phyloP scores from a whole-genome alignment of 805 yeast genomes.

The Candida koratica region DNA sequence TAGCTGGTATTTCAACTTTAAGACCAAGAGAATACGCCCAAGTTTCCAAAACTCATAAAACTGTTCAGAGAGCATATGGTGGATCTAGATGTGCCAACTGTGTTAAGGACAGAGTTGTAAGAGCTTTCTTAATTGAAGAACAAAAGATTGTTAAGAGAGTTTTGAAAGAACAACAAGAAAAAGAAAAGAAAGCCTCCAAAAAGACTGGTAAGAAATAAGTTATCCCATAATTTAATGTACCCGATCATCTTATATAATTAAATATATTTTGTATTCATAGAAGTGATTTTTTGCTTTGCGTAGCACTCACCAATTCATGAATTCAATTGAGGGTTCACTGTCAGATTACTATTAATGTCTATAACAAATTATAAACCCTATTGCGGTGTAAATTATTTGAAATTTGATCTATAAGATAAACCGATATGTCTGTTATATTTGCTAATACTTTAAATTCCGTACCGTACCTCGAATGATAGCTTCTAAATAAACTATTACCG shows the following conservation, averaged over 20 bases:
- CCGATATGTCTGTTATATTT: too few species aligned
- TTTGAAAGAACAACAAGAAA: slow-evolving; percentile 91
- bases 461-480: too few species aligned
- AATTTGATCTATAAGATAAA: too few species aligned
- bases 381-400: too few species aligned
- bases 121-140: slow-evolving; percentile 99
- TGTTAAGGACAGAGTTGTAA: slow-evolving; percentile 98
- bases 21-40: slow-evolving; percentile 98
- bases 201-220: slow-evolving; percentile 32
- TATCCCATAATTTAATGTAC: slow-evolving; percentile 9
- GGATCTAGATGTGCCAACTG: slow-evolving; percentile 98
- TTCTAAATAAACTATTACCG: too few species aligned
- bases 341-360: too few species aligned
- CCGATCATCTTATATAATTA: slow-evolving; percentile 8
- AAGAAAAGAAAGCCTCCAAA: slow-evolving; percentile 58
- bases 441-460: too few species aligned
- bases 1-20: slow-evolving; percentile 86
- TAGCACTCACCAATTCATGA: too few species aligned
- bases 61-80: slow-evolving; percentile 99
- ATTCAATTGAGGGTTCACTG: too few species aligned
- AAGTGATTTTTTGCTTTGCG: too few species aligned
- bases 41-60: slow-evolving; percentile 93
- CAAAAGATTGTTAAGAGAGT: slow-evolving; percentile 99
- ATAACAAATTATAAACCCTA: too few species aligned
- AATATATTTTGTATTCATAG: slow-evolving; percentile 11